Percentiles rank a stretch among this genome's conserved stretches.
phyloP scores from a whole-genome alignment of 2,329 filamentous ascomycete genomes.

The Zopfia rhizophila region DNA sequence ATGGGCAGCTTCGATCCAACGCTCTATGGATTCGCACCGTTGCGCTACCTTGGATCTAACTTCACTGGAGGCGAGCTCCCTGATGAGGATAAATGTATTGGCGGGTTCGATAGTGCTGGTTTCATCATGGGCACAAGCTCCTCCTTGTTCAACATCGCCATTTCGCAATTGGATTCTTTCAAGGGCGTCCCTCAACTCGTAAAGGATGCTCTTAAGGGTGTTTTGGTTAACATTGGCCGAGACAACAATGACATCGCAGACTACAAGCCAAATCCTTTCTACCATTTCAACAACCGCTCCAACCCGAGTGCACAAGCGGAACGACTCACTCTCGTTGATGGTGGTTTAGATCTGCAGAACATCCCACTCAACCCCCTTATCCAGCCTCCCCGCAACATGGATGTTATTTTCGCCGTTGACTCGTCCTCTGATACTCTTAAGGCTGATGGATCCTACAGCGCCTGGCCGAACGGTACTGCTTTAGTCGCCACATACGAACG shows the following conservation, averaged over 20 bases:
- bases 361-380: slow-evolving; percentile 82
- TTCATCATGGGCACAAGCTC: slow-evolving; percentile 89
- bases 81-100: slow-evolving; percentile 69
- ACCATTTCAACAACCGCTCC: slow-evolving; percentile 67
- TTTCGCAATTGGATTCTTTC: slow-evolving; percentile 70
- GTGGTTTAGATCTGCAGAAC: slow-evolving; percentile 81
- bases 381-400: slow-evolving; percentile 75
- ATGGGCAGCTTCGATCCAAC: slow-evolving; percentile 81
- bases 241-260: slow-evolving; percentile 77
- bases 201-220: slow-evolving; percentile 59
- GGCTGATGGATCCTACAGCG: slow-evolving; percentile 51
- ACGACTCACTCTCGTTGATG: slow-evolving; percentile 78
- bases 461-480: slow-evolving; percentile 82
- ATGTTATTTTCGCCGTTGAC: slow-evolving; percentile 85
- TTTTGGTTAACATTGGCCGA: slow-evolving; percentile 67
- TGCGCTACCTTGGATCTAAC: slow-evolving; percentile 77
- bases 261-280: slow-evolving; percentile 81
- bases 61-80: slow-evolving; percentile 72
- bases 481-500: slow-evolving; percentile 79
- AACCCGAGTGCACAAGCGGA: slow-evolving; percentile 66
- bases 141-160: slow-evolving; percentile 82
- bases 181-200: slow-evolving; percentile 63
- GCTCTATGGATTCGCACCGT: slow-evolving; percentile 75
- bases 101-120: slow-evolving; percentile 83
- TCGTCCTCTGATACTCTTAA: slow-evolving; percentile 75